A percentile compares a stretch with the other conserved stretches of the same genome.
phyloP scores from a whole-genome alignment of 306 rosid genomes.

The Castanea mollissima region DNA sequence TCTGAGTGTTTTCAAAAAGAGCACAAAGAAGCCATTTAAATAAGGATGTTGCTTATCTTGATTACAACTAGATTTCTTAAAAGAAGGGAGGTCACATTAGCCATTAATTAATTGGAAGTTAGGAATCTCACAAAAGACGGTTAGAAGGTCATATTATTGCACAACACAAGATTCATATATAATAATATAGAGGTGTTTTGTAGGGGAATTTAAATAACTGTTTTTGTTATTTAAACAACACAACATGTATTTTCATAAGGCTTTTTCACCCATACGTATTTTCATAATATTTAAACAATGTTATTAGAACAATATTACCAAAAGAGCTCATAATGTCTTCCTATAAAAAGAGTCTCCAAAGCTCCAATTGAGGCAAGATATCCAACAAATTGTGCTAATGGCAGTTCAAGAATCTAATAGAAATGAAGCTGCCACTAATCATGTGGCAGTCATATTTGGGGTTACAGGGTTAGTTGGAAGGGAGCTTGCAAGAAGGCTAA shows the following conservation, averaged over 20 bases:
- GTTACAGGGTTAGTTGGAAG: constrained; percentile 86
- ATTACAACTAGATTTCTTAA: constrained; percentile 45
- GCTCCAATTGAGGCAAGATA: constrained; percentile 26
- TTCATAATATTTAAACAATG: too few relatives aligned
- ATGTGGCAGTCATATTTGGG: constrained; percentile 81
- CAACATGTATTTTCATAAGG: too few relatives aligned
- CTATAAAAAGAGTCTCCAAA: constrained; percentile 40
- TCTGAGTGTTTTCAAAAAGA: too few relatives aligned
- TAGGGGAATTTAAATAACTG: too few relatives aligned
- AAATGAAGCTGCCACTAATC: constrained; percentile 17
- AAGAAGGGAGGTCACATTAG: constrained; percentile 27
- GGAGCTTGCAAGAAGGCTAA: constrained; percentile 54
- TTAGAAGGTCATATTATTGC: background rate
- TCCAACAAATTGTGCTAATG: constrained; percentile 31
- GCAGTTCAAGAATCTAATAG: constrained; percentile 24
- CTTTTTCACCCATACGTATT: too few relatives aligned
- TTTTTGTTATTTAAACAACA: too few relatives aligned
- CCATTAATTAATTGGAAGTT: constrained; percentile 7
- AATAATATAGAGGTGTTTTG: background rate
- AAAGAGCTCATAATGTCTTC: background rate
- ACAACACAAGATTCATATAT: constrained; percentile 10
- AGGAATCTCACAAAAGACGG: background rate
- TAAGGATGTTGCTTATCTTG: constrained; percentile 39
- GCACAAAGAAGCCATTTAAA: constrained; percentile 24
- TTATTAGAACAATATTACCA: too few relatives aligned